Percentiles rank a stretch among this genome's conserved stretches.
Conservation (phyloP, 1,284 basidiomycete genomes). For the Ustilago curta region DNA sequence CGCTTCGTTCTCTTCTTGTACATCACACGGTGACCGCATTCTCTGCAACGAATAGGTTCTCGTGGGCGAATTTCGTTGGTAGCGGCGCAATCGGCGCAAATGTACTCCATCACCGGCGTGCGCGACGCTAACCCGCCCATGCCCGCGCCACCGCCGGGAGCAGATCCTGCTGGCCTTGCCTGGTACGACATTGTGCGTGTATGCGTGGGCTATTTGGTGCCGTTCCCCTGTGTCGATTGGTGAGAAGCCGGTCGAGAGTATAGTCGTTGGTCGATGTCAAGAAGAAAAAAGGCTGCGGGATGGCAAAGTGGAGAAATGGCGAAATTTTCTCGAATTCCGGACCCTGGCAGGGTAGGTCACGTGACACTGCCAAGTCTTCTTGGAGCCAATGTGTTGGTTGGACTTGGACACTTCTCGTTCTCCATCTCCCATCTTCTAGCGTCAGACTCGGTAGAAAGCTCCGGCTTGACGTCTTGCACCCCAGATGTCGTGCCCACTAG, state of each 20-base stretch:
- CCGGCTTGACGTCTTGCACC: no score
- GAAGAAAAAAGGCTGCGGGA: neutral
- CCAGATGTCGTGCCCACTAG: conserved; percentile 71
- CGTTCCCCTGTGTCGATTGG: neutral
- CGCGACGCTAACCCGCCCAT: conserved; percentile 42
- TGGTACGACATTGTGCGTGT: conserved; percentile 42
- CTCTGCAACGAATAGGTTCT: conserved; percentile 94
- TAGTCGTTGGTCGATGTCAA: conserved; percentile 5
- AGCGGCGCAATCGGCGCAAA: conserved; percentile 94
- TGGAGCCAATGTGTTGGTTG: neutral
- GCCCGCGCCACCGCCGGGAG: conserved; percentile 34
- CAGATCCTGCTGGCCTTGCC: conserved; percentile 48
- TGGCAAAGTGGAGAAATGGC: conserved; percentile 32
- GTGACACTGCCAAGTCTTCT: conserved; percentile 25
- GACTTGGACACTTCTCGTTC: neutral
- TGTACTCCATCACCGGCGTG: conserved; percentile 75
- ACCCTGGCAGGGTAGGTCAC: conserved; percentile 18
- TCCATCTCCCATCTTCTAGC: no score
- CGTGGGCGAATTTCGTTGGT: conserved; percentile 92
- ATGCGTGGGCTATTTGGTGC: neutral
- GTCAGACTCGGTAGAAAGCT: no score
- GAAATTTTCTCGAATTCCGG: conserved; percentile 23
- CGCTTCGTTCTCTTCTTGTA: conserved; percentile 96
- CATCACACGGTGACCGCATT: conserved; percentile 98
- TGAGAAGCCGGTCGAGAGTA: neutral